phyloP scores from a whole-genome alignment of 2,329 filamentous ascomycete genomes.

The Aureobasidium sp. region DNA sequence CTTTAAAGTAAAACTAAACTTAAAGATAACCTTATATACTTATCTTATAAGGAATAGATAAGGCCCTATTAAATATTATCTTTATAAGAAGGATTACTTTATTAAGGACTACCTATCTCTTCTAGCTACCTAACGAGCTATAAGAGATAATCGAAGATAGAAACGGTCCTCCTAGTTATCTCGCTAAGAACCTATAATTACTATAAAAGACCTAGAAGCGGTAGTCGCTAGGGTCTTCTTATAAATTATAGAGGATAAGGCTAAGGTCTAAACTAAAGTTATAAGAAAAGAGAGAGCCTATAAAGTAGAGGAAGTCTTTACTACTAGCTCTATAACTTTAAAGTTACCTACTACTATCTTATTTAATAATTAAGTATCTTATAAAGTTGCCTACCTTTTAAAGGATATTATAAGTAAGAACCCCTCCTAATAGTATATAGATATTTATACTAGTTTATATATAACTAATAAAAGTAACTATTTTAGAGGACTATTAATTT shows the following conservation, averaged over 20 bases:
- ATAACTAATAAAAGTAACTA: neutral
- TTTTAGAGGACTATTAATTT: neutral
- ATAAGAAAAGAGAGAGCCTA: neutral
- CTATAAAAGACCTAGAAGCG: neutral
- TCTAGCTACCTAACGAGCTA: neutral
- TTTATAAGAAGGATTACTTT: neutral
- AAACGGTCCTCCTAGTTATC: neutral
- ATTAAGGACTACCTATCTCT: neutral
- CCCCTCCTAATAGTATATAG: neutral
- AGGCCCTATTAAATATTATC: neutral
- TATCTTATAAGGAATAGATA: no score
- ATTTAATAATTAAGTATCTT: neutral
- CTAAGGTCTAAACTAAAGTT: neutral
- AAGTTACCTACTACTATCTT: neutral
- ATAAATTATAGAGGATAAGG: neutral
- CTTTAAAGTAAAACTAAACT: no score
- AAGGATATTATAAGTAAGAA: neutral
- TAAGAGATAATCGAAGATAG: neutral
- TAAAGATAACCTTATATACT: no score
- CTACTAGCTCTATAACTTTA: neutral
- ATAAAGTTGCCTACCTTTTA: neutral
- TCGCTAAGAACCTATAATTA: neutral
- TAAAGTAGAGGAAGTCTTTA: neutral
- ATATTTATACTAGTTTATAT: neutral
- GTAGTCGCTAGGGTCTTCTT: neutral